Evolutionary conservation across 257 asterid genomes (phyloP).

Genomic region (Jacaranda mimosifolia): DNA sequence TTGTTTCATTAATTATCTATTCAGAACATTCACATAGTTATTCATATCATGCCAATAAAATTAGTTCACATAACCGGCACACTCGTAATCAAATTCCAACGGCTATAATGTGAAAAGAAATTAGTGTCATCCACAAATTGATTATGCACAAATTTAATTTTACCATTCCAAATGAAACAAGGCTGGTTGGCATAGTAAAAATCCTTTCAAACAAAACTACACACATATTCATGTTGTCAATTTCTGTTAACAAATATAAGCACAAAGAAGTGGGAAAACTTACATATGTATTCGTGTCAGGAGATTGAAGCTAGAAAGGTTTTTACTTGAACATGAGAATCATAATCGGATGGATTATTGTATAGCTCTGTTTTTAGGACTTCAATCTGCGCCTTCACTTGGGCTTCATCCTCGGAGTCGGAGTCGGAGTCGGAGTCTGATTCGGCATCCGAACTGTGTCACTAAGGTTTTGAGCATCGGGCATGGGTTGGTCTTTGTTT

Average conservation of each 20-base stretch:
- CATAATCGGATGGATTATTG: constrained; percentile 73
- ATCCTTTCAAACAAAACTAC: background rate
- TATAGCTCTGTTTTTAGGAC: constrained; percentile 64
- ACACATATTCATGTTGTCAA: background rate
- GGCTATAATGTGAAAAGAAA: background rate
- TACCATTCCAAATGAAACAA: background rate
- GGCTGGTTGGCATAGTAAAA: background rate
- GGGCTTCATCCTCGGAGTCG: constrained; percentile 67
- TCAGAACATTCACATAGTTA: background rate
- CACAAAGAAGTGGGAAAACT: background rate
- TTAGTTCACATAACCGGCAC: background rate
- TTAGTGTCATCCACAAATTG: constrained; percentile 16
- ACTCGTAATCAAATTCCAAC: background rate
- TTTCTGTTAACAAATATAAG: background rate
- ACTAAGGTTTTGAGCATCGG: constrained; percentile 55
- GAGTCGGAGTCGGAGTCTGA: constrained; percentile 58
- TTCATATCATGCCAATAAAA: background rate
- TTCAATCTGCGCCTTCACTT: constrained; percentile 68
- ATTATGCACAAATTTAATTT: background rate
- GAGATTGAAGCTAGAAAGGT: constrained; percentile 4
- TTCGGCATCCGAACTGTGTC: constrained; percentile 42
- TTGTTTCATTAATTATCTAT: background rate
- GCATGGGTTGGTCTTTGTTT: constrained; percentile 57
- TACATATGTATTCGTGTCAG: constrained; percentile 9
- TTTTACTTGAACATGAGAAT: constrained; percentile 75